Conservation (phyloP, 805 yeast species). For the Wickerhamomyces chaumierensis region DNA sequence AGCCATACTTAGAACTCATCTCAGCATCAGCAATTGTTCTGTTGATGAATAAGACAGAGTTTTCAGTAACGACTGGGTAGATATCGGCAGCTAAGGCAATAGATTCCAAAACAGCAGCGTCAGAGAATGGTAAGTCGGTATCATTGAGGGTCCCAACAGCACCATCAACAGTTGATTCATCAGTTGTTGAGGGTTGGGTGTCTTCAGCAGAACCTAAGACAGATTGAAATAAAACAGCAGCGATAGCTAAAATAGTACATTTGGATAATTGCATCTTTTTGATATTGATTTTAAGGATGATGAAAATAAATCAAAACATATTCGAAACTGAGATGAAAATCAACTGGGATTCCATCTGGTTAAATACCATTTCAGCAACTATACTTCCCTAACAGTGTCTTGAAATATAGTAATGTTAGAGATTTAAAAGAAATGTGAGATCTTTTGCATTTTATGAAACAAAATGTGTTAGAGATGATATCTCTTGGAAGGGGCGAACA, state of each 20-base stretch:
- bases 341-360: too few species aligned
- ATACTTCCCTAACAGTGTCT: too few species aligned
- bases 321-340: too few species aligned
- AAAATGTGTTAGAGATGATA: too few species aligned
- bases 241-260: not conserved
- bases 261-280: too few species aligned
- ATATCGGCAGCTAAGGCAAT: slow-evolving; percentile 13
- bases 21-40: slow-evolving; percentile 14
- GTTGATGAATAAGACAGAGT: slow-evolving; percentile 18
- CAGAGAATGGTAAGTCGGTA: slow-evolving; percentile 18
- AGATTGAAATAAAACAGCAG: not conserved
- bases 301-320: too few species aligned
- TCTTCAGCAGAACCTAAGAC: not conserved
- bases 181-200: not conserved
- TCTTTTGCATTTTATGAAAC: too few species aligned
- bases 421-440: too few species aligned
- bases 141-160: slow-evolving; percentile 10
- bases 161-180: slow-evolving; percentile 3
- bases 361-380: too few species aligned
- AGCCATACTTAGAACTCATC: slow-evolving; percentile 1
- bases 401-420: too few species aligned
- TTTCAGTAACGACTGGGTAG: slow-evolving; percentile 14
- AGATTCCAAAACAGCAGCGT: slow-evolving; percentile 17
- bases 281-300: too few species aligned
- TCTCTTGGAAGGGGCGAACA: too few species aligned